Conservation (phyloP, 1,284 basidiomycete genomes). For the Ceraceosorus guamensis region DNA sequence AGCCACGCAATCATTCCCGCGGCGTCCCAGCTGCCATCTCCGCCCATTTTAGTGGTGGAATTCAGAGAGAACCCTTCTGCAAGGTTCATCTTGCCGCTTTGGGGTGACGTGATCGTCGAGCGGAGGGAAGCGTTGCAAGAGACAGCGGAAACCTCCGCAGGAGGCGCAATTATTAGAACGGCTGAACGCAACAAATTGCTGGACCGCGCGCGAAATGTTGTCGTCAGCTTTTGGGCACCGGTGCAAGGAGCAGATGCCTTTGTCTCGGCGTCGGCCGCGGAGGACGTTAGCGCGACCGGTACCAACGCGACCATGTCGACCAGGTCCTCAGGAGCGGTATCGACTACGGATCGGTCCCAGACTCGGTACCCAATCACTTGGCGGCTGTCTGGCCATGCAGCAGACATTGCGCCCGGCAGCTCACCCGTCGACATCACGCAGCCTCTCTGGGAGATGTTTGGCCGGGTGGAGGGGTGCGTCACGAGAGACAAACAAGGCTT, state of each 20-base stretch:
- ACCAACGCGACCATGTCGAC: no score
- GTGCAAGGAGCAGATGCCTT: no score
- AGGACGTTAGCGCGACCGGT: no score
- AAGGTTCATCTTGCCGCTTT: slow-evolving; percentile 42
- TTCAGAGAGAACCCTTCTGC: slow-evolving; percentile 44
- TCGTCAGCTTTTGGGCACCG: no score
- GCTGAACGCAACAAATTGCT: no score
- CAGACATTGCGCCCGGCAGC: neutral
- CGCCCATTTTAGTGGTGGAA: slow-evolving; percentile 44
- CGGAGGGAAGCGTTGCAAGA: no score
- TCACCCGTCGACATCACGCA: neutral
- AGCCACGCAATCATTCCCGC: neutral
- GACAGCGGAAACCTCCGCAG: no score
- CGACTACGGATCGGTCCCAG: no score
- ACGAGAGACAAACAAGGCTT: slow-evolving; percentile 7
- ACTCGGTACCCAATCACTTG: slow-evolving; percentile 1
- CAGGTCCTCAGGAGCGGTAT: no score
- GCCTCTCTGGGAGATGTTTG: slow-evolving; percentile 35
- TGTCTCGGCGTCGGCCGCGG: no score
- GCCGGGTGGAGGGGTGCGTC: slow-evolving; percentile 33
- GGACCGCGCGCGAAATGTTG: no score
- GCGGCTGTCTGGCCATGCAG: neutral
- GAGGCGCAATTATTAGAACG: no score
- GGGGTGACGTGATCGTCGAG: slow-evolving; percentile 19
- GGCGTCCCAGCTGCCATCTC: slow-evolving; percentile 7